phyloP scores from a whole-genome alignment of 2,329 filamentous ascomycete species.

The Ophiosphaerella narmari region DNA sequence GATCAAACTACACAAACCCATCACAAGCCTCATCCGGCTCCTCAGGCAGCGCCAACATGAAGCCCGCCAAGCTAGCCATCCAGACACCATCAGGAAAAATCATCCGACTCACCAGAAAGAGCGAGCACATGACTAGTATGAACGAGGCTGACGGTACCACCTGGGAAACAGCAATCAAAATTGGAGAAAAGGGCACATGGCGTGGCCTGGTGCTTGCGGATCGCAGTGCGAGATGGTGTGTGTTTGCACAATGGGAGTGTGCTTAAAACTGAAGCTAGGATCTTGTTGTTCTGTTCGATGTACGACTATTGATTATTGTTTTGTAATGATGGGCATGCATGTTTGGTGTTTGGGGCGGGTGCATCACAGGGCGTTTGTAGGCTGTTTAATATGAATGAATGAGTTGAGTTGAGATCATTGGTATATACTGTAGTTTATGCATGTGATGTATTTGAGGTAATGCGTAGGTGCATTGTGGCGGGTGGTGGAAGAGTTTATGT shows the following conservation, averaged over 20 bases:
- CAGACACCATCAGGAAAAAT: conserved; percentile 96
- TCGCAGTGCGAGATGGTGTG: conserved; percentile 83
- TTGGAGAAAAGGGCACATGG: conserved; percentile 80
- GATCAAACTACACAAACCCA: conserved; percentile 58
- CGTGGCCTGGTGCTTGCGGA: conserved; percentile 81
- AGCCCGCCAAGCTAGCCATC: conserved; percentile 94
- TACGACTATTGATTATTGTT: conserved; percentile 2
- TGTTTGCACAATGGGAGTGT: conserved; percentile 81
- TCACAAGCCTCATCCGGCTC: conserved; percentile 63
- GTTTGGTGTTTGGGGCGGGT: not conserved
- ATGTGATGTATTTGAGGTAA: too few relatives aligned
- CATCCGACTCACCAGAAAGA: conserved; percentile 81
- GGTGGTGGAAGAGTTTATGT: too few relatives aligned
- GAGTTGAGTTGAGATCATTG: too few relatives aligned
- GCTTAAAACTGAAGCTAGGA: conserved; percentile 1
- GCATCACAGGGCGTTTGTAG: conserved; percentile 19
- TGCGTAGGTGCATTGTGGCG: too few relatives aligned
- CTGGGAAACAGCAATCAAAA: conserved; percentile 92
- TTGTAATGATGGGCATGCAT: not conserved
- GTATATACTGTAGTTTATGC: too few relatives aligned
- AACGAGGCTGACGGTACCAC: conserved; percentile 72
- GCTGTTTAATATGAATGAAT: not conserved
- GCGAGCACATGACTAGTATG: conserved; percentile 61
- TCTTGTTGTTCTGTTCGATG: not conserved
- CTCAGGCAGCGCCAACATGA: conserved; percentile 63